Evolutionary conservation across 306 rosid species (phyloP), one percentile per base, ranked within the genome.

Genomic region (Dalbergia cultrata): DNA sequence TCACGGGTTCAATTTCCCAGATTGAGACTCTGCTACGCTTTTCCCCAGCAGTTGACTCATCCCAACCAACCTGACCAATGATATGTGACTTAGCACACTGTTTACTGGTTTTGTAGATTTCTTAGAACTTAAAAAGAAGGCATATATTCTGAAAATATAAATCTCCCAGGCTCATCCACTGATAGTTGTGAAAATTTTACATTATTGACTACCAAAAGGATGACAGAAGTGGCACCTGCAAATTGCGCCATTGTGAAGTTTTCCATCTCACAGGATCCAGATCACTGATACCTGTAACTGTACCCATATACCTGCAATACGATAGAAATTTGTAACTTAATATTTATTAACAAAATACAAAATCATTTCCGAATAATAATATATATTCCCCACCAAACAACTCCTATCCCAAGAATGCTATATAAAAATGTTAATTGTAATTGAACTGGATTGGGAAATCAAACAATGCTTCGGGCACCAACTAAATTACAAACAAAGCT

Each of bases 1-100:
- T 92, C 64, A 93, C 99, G 0, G 99, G 99, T 86, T 95, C 99
- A 26, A 95, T 92, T 87, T 95, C 99, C 99, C 99, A 95, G 39
- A 95, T 74, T 16, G 99, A 95, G 50, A 95, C 99, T 81, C 98
- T 82, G 76, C 87, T 87, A 35, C 93, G 90, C 83, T 97, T 86
- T 86, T 95, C 99, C 79, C 99, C 99, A 34, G 96, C 92, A 45
- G 93, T 90, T 54, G 99, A 92, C 86, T 95, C 99, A 79, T 95
- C 99, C 99, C 99, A 95, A 63, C 99, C 99, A 72, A 95, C 98
- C 99, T 95, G 83, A 43, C 52, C 44, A 85, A 50, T 68, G 45
- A 79, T 16, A 53, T 45, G 61, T 9, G 26, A 22, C 11, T 70
- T 50, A 22, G 22, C 35, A 53, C 72, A 26, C 17, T 67, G 44